Base-by-base conservation (phyloP, 129 eudicot species). In the Scalesia atractyloides region DNA sequence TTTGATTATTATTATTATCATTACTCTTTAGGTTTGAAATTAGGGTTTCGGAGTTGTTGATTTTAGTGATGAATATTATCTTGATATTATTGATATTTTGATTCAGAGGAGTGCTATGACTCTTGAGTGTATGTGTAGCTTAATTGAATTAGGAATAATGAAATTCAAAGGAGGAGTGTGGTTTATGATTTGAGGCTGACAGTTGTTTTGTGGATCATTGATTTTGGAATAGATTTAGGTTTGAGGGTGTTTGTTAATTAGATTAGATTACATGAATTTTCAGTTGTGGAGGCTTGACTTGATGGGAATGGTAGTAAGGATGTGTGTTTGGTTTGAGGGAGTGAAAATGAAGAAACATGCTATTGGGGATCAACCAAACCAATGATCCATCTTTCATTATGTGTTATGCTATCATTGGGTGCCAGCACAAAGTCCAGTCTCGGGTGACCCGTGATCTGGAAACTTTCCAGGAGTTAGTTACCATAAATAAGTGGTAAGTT, bases 281-380 rank as follows among this genome's bases (percentile, higher is more conserved):
- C 9, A 39, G 44, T 39, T 39, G 44, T 39, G 44, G 44, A 39
- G 22, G 30, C 36, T 57, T 57, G 53, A 12, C 15, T 47, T 47
- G 10, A 48, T 12, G 53, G 53, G n/a, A 48, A 48, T 48, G 53
- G 53, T 48, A 48, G 53, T 13, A 48, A 48, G 10, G n/a, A 48
- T 13, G 30, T 54, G 65, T 59, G 65, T 59, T 59, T 59, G 65
- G 65, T 24, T 59, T 24, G 39, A 59, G 39, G 18, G 37, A 26
- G 14, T 26, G 39, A 30, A 24, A 14, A 24, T 57, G 4, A 24
- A 22, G 20, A 16, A 5, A 30, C 34, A 30, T 30, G 34, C 4
- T 0, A 30, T 30, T 30, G 34, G 34, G 34, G 34, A 30, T 30
- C 34, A 30, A 30, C 34, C 34, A 30, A 30, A 30, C 34, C 34